These are phyloP conservation scores for Eutrema japonicum DNA, from an alignment of 345 rosid genomes.

Conservation along the genomic window DNA sequence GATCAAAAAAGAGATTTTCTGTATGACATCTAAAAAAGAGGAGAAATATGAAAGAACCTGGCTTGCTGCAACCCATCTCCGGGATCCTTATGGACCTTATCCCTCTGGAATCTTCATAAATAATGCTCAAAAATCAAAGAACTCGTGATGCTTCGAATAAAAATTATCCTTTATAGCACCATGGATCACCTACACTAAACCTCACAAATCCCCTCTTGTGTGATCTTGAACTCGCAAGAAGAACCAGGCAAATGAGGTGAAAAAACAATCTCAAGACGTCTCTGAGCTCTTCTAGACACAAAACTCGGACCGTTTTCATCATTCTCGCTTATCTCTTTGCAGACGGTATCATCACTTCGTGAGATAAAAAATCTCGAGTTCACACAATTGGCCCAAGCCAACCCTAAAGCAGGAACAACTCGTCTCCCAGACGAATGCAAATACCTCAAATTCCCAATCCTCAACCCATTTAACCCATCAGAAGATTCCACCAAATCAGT, in stretches of 20 bases:
- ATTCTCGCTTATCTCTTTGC: slow-evolving; percentile 27
- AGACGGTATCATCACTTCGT: slow-evolving; percentile 48
- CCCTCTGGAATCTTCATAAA: slow-evolving; percentile 22
- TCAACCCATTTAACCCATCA: slow-evolving; percentile 64
- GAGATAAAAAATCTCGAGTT: slow-evolving; percentile 81
- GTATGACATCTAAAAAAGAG: slow-evolving; percentile 1
- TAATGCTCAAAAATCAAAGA: neutral
- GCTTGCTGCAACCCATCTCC: slow-evolving; percentile 24
- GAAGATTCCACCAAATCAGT: slow-evolving; percentile 66
- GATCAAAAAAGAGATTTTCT: neutral
- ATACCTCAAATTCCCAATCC: slow-evolving; percentile 68
- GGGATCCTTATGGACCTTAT: neutral
- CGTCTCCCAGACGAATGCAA: slow-evolving; percentile 71
- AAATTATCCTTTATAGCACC: slow-evolving; percentile 1
- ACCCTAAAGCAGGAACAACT: slow-evolving; percentile 75
- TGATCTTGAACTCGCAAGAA: slow-evolving; percentile 71
- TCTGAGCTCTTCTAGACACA: slow-evolving; percentile 41
- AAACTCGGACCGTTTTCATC: slow-evolving; percentile 36
- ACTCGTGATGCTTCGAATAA: neutral
- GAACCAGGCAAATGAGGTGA: slow-evolving; percentile 70
- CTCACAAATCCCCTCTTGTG: slow-evolving; percentile 60
- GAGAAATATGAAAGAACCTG: slow-evolving; percentile 25
- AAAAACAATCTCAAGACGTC: slow-evolving; percentile 65
- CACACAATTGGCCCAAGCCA: slow-evolving; percentile 86
- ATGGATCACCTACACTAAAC: slow-evolving; percentile 30